A percentile compares a stretch with the other conserved stretches of the same genome.
phyloP scores from a whole-genome alignment of 129 eudicot species.

The Glebionis coronaria region DNA sequence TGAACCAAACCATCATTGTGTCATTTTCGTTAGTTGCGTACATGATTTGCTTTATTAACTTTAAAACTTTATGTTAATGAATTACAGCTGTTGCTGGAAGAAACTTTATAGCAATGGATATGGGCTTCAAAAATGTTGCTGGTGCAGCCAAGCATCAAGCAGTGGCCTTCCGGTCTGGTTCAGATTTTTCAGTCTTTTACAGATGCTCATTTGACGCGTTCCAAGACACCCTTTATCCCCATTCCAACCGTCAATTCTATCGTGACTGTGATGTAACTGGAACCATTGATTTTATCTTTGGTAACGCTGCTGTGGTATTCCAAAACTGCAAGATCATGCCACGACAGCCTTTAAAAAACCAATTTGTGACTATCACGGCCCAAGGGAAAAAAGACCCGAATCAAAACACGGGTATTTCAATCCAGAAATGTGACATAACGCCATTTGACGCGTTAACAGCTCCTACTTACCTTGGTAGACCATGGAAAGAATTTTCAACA shows the following conservation, averaged over 20 bases:
- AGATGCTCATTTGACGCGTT: conserved; percentile 59
- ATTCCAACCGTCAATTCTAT: conserved; percentile 79
- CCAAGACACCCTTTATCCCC: conserved; percentile 82
- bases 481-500: conserved; percentile 73
- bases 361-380: conserved; percentile 69
- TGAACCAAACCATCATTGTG: no score
- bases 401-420: conserved; percentile 65
- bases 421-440: conserved; percentile 48
- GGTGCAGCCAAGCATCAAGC: conserved; percentile 84
- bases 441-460: conserved; percentile 38
- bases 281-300: conserved; percentile 84
- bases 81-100: conserved; percentile 48
- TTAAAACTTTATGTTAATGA: conserved; percentile 5
- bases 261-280: conserved; percentile 69
- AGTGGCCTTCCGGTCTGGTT: conserved; percentile 70
- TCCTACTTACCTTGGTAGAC: conserved; percentile 59
- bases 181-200: conserved; percentile 64
- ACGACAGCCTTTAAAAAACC: conserved; percentile 49
- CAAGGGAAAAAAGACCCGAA: conserved; percentile 78
- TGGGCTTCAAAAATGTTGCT: conserved; percentile 65
- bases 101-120: conserved; percentile 66
- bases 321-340: conserved; percentile 66
- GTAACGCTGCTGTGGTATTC: conserved; percentile 72
- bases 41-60: not conserved
- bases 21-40: not conserved